phyloP scores from a whole-genome alignment of 208 protist genomes.

The Acanthamoeba triangularis region DNA sequence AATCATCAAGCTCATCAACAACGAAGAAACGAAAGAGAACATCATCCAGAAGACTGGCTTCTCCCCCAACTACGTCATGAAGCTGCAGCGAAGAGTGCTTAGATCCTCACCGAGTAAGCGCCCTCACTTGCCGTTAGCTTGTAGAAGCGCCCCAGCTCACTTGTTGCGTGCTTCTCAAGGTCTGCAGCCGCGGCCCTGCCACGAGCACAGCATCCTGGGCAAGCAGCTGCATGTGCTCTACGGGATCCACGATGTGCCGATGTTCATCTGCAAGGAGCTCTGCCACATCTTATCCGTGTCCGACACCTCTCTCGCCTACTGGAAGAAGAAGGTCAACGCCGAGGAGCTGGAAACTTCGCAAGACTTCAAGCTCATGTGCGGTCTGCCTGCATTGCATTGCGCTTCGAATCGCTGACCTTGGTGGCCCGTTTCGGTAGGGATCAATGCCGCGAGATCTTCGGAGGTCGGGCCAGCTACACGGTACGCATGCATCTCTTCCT shows the following conservation, averaged over 20 bases:
- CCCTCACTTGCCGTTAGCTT: background rate
- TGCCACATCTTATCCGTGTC: background rate
- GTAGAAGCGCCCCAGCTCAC: no score
- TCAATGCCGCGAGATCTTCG: slow-evolving; percentile 46
- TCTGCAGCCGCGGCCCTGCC: slow-evolving; percentile 8
- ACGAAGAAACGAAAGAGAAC: background rate
- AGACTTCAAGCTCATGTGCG: slow-evolving; percentile 46
- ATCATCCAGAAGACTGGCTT: slow-evolving; percentile 6
- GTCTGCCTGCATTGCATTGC: background rate
- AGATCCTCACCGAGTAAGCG: background rate
- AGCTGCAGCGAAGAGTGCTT: slow-evolving; percentile 39
- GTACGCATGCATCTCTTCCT: background rate
- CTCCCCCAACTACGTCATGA: slow-evolving; percentile 43
- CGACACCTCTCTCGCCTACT: slow-evolving; percentile 39
- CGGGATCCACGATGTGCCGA: slow-evolving; percentile 4
- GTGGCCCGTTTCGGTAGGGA: background rate
- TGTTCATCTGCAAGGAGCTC: slow-evolving; percentile 66
- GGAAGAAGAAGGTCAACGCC: slow-evolving; percentile 48
- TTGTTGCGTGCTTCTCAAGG: background rate
- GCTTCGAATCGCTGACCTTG: background rate
- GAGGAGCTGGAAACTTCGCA: slow-evolving; percentile 19
- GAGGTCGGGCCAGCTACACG: slow-evolving; percentile 34
- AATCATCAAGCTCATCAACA: slow-evolving; percentile 63
- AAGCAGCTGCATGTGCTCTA: slow-evolving; percentile 29
- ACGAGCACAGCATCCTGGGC: slow-evolving; percentile 23